Conservation (phyloP, 2,329 filamentous ascomycete genomes). For the Proliferodiscus dingleyae region DNA sequence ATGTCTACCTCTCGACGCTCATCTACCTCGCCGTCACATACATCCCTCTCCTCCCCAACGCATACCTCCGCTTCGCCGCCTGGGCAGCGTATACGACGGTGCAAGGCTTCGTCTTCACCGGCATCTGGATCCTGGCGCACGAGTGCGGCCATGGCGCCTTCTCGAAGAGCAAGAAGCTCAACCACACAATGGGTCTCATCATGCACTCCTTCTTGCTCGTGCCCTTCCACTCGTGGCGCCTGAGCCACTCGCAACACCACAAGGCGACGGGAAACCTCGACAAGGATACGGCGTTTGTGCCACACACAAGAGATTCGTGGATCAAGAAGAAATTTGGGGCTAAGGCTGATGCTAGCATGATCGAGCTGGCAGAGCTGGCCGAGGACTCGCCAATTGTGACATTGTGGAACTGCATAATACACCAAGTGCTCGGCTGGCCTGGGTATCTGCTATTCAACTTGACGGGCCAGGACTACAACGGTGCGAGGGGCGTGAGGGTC, state of each 20-base stretch:
- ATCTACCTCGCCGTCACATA: slow-evolving; percentile 45
- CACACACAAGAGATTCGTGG: slow-evolving; percentile 38
- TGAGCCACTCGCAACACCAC: slow-evolving; percentile 66
- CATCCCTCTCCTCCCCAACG: slow-evolving; percentile 46
- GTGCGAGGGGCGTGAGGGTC: slow-evolving; percentile 27
- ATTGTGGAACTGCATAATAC: slow-evolving; percentile 49
- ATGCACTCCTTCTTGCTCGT: slow-evolving; percentile 63
- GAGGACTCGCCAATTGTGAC: slow-evolving; percentile 59
- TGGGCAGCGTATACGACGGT: slow-evolving; percentile 59
- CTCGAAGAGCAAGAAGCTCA: slow-evolving; percentile 51
- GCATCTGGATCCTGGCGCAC: slow-evolving; percentile 68
- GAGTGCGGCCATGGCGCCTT: slow-evolving; percentile 70
- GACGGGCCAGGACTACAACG: slow-evolving; percentile 30
- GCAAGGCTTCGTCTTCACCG: slow-evolving; percentile 63
- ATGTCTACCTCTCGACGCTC: slow-evolving; percentile 45
- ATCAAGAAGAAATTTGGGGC: slow-evolving; percentile 26
- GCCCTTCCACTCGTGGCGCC: slow-evolving; percentile 71
- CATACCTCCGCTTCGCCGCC: slow-evolving; percentile 42
- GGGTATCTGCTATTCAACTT: slow-evolving; percentile 57
- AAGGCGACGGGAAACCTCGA: slow-evolving; percentile 63
- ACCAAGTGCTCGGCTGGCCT: slow-evolving; percentile 63
- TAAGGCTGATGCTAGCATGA: slow-evolving; percentile 26
- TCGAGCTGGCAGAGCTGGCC: slow-evolving; percentile 47
- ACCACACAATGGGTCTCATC: slow-evolving; percentile 59
- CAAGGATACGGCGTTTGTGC: slow-evolving; percentile 63